These are phyloP conservation scores for Sporothrix globosa DNA, from an alignment of 2,329 filamentous ascomycete species.

Conservation along the genomic window DNA sequence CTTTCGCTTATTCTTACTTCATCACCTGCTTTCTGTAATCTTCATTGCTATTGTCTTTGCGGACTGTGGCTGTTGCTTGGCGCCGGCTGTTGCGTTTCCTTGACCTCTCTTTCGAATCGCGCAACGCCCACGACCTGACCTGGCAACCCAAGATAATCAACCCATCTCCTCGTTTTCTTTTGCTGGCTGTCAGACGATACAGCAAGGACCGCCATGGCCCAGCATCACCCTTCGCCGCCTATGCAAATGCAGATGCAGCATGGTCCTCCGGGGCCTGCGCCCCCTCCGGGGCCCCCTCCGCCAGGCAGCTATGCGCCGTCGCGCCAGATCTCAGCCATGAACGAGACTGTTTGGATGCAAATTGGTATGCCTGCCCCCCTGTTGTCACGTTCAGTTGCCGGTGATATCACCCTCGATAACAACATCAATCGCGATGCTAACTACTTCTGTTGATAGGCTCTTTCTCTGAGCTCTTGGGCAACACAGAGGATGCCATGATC, in stretches of 20 bases:
- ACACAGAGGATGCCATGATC: constrained; percentile 83
- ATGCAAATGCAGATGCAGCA: constrained; percentile 69
- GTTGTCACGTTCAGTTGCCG: too few species aligned
- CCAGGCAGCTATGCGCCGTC: constrained; percentile 60
- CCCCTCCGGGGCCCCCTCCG: constrained; percentile 51
- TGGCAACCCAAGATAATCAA: neutral
- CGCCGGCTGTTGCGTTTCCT: neutral
- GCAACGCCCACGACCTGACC: neutral
- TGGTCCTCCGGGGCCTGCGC: constrained; percentile 62
- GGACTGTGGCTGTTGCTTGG: neutral
- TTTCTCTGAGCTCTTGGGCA: constrained; percentile 83
- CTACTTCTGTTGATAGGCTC: constrained; percentile 60
- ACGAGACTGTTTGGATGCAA: constrained; percentile 89
- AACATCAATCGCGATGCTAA: too few species aligned
- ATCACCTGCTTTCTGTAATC: neutral
- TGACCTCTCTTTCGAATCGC: neutral
- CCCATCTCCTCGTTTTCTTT: constrained; percentile 11
- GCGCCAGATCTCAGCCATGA: constrained; percentile 75
- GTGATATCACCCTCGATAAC: too few species aligned
- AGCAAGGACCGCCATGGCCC: constrained; percentile 60
- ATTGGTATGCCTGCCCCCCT: constrained; percentile 67
- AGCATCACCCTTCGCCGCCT: constrained; percentile 79
- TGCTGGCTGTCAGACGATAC: constrained; percentile 28
- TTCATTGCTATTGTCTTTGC: neutral
- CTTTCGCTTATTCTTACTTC: neutral